Base-by-base conservation (phyloP, 23 red algal species). In the Gracilaria caudata region DNA sequence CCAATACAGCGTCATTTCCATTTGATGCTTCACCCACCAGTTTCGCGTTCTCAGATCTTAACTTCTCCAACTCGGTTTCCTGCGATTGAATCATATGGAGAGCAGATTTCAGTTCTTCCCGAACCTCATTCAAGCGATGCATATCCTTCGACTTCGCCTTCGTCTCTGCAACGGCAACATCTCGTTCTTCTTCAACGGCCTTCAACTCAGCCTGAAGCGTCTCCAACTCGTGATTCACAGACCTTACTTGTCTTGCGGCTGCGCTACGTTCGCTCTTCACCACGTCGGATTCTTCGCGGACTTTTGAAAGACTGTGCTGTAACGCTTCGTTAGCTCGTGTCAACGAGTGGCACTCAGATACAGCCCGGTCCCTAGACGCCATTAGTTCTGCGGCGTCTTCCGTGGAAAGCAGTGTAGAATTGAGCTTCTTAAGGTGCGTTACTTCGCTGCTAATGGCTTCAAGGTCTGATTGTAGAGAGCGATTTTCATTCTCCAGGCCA, bases 401-500 rank as follows among this genome's bases (percentile, higher is more conserved):
- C 40, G 70, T 43, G 0, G 70, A 75, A 16, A 75, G 70, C 40
- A 75, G 25, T 20, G 39, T 46, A 20, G 70, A 75, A 20, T 75
- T 75, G 3, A 75, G 37, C 70, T 75, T 75, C 33, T 47, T 30
- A 10, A 75, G 70, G 25, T 75, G 70, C 9, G 29, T 9, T 8
- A 75, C 70, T 16, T 75, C 70, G 21, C 40, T 24, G n/a, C 25
- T 30, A 0, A 49, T 29, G 25, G 33, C 70, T 25, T 75, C 70
- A 6, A 75, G 70, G 2, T 75, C 43, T 20, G 70, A 24, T 44
- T 72, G 63, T 66, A 86, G 66, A 29, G 61, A 68, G 3, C 23
- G 58, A 25, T 68, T 72, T 24, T 86, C 82, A n/a, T 86, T 49
- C 63, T 72, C 66, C 82, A 86, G 43, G n/a, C 47, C 41, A 26